These are phyloP conservation scores for Cicer cuneatum DNA, from an alignment of 306 rosid genomes.

Conservation along the genomic window DNA sequence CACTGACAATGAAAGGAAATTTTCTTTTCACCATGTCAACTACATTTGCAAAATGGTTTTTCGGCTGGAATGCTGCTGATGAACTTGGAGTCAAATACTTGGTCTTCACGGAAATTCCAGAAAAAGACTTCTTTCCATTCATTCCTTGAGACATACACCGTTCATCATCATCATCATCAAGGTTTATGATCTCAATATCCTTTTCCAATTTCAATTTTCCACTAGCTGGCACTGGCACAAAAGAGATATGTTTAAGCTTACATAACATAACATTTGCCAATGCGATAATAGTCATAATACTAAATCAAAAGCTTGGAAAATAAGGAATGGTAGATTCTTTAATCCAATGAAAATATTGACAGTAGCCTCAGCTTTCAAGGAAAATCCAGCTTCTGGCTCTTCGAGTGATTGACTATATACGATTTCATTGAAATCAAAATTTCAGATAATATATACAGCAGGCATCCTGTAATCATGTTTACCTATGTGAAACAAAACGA, in stretches of 20 bases:
- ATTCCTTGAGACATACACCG: neutral
- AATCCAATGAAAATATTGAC: neutral
- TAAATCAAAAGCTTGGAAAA: constrained; percentile 8
- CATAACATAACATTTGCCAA: constrained; percentile 13
- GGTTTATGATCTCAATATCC: neutral
- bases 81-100: constrained; percentile 19
- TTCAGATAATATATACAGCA: neutral
- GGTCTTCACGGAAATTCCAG: neutral
- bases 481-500: neutral
- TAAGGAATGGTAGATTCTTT: constrained; percentile 20
- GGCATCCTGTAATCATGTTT: neutral
- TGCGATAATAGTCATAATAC: neutral
- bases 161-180: constrained; percentile 18
- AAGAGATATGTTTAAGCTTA: constrained; percentile 2
- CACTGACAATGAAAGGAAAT: neutral
- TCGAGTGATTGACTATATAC: constrained; percentile 8
- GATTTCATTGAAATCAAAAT: constrained; percentile 6
- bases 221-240: constrained; percentile 16
- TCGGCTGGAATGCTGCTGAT: neutral
- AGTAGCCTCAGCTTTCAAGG: constrained; percentile 3
- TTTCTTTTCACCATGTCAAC: neutral
- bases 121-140: neutral
- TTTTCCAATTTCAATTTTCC: neutral
- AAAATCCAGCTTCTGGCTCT: neutral
- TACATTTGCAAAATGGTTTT: neutral